Evolutionary conservation across 2,329 filamentous ascomycete species (phyloP).

Genomic region (Anisogramma anomala): DNA sequence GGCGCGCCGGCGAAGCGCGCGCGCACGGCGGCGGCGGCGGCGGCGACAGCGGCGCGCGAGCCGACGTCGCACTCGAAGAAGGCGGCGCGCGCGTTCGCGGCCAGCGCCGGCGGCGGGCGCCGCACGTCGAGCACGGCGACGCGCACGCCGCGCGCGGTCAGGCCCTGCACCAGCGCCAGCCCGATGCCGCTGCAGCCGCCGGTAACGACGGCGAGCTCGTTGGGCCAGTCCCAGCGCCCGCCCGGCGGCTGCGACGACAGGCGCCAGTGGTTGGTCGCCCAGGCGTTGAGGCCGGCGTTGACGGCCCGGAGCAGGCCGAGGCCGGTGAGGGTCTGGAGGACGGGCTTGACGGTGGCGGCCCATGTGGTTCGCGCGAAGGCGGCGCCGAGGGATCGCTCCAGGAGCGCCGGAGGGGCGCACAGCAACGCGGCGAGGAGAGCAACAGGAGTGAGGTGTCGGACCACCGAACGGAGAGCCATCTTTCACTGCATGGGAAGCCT

Average conservation of each 20-base stretch:
- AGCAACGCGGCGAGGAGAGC: constrained; percentile 8
- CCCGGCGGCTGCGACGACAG: constrained; percentile 6
- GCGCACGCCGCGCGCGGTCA: constrained; percentile 25
- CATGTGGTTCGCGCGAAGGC: neutral
- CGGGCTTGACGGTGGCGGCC: constrained; percentile 1
- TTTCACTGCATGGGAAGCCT: neutral
- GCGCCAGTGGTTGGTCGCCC: constrained; percentile 18
- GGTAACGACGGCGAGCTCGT: constrained; percentile 20
- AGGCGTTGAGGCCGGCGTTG: constrained; percentile 16
- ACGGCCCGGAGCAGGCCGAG: constrained; percentile 2
- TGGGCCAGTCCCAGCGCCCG: constrained; percentile 18
- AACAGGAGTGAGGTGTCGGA: neutral
- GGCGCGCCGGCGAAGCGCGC: constrained; percentile 28
- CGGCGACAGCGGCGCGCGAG: constrained; percentile 32
- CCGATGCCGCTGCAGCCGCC: constrained; percentile 26
- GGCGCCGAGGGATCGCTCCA: constrained; percentile 3
- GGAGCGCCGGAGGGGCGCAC: constrained; percentile 3
- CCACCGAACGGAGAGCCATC: neutral
- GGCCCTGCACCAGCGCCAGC: constrained; percentile 22
- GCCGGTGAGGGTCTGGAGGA: constrained; percentile 5
- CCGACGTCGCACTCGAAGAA: constrained; percentile 37
- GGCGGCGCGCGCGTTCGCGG: constrained; percentile 17
- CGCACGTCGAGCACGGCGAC: constrained; percentile 28
- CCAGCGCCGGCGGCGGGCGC: constrained; percentile 18
- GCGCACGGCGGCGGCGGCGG: constrained; percentile 28